Evolutionary conservation across 495 filamentous ascomycete species (phyloP), one percentile per base, ranked within the genome.

Genomic region (Podospora didyma): DNA sequence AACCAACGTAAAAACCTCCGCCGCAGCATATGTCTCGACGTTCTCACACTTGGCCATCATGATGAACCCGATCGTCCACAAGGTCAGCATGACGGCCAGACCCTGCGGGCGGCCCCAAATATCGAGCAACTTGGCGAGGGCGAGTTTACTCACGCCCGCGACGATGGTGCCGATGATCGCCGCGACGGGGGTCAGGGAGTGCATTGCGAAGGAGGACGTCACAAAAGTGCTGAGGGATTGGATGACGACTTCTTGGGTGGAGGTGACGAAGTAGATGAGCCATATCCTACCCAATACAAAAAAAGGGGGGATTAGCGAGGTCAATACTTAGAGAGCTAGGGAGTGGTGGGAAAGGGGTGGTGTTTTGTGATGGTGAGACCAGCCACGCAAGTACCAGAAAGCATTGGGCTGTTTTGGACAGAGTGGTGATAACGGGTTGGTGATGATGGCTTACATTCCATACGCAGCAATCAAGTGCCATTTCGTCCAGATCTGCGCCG

Each of bases 51-150:
- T 65, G 46, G 77, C 78, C 77, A 79, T 79, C 58, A 80, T 69
- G 42, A 78, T 56, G 51, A 79, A 66, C 12, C 77, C 77, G 1
- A 77, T 9, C 6, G 66, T 69, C 58, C 58, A 61, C 51, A 75
- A 68, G 7, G 64, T 57, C 16, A 75, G 59, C 64, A 70, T 72
- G 28, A 69, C 52, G 14, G 68, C 48, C 35, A 75, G 73, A 34
- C 73, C 78, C 61, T 62, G 80, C 55, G 65, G 82, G 59, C 76
- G 75, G 51, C 84, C 86, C 76, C 80, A 88, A 19, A 85, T 67
- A 63, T 89, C 84, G 59, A 87, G 69, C 42, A 88, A 70, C 67
- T 88, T 87, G 34, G 84, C 84, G 12, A 86, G 67, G 0, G 85
- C 77, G 20, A 88, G 69, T 50, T 81, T 83, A 45, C 75, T 66